Evolutionary conservation across 768 basidiomycete genomes (phyloP).

Genomic region (Fomitopsis pulvina): DNA sequence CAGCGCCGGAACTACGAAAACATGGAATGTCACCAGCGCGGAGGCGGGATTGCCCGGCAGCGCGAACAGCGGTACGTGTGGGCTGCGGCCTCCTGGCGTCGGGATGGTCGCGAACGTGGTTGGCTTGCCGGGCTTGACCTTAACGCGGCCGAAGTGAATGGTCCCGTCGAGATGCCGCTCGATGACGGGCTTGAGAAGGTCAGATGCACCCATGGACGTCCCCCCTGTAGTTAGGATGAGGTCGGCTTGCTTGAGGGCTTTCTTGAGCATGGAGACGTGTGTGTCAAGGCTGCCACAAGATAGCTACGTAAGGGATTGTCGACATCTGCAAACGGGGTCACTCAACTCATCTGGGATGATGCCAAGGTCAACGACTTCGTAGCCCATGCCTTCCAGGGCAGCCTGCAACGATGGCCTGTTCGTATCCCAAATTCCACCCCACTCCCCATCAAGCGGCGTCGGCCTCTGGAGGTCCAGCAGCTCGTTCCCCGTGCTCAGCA

Average conservation of each 20-base stretch:
- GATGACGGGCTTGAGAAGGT: conserved; percentile 83
- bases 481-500: conserved; percentile 87
- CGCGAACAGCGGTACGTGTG: conserved; percentile 65
- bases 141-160: conserved; percentile 82
- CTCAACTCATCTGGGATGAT: conserved; percentile 70
- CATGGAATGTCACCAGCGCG: conserved; percentile 78
- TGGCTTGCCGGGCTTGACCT: conserved; percentile 71
- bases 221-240: conserved; percentile 82
- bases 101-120: conserved; percentile 86
- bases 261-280: conserved; percentile 50
- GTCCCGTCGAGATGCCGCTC: conserved; percentile 71
- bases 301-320: neutral
- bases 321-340: neutral
- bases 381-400: conserved; percentile 65
- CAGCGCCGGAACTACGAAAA: conserved; percentile 81
- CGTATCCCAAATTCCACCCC: conserved; percentile 80
- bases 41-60: conserved; percentile 88
- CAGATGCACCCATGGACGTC: conserved; percentile 86
- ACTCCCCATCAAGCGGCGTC: conserved; percentile 29
- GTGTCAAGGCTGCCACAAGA: conserved; percentile 38
- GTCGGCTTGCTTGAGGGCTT: conserved; percentile 59
- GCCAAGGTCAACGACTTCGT: conserved; percentile 72
- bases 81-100: conserved; percentile 17
- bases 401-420: conserved; percentile 77
- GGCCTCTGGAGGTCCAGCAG: conserved; percentile 52